Base-by-base conservation (phyloP, 257 asterid genomes). In the Penstemon barbatus region DNA sequence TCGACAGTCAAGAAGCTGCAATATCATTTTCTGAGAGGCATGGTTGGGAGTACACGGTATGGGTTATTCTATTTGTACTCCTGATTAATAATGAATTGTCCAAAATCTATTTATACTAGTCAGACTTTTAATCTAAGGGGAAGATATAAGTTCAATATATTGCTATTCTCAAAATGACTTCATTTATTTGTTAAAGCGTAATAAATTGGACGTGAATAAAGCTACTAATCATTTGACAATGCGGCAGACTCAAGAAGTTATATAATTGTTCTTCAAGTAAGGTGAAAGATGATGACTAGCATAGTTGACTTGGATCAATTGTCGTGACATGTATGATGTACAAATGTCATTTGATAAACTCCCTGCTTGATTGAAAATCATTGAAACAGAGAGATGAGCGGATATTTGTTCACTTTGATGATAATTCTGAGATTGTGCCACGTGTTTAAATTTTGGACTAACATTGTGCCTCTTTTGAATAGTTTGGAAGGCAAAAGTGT, bases 1-100 rank as follows among this genome's bases (percentile, higher is more conserved):
- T 94, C 70, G 99, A 94, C 57, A 91, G 91, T 77, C 83, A 84
- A 76, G 97, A 91, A 76, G 92, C 91, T 77, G 99, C 99, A 54
- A 71, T 76, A 65, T 71, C 85, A 39, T 94, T 94, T 75, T 96
- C 97, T 6, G 77, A 80, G 86, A 91, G 81, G 71, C 96, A 94
- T 76, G 97, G 99, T 36, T 94, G 97, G 99, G 93, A 89, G 13
- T 94, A 83, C 74, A 82, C 66, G 86, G 97, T 93, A 89, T 58
- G 80, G 37, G 48, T 73, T 11, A 49, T 56, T 43, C 10, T 71
- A 13, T 71, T 41, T 55, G 71, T 25, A 57, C 66, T 74, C 65
- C 19, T 36, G 19, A 44, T 39, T 63, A 67, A 62, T 48, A 25
- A 25, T 40, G 61, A 61, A 11, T 42, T 60, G 9, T 57, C 67